Evolutionary conservation across 73 alveolate species (phyloP).

Genomic region (Stentor roeselii): DNA sequence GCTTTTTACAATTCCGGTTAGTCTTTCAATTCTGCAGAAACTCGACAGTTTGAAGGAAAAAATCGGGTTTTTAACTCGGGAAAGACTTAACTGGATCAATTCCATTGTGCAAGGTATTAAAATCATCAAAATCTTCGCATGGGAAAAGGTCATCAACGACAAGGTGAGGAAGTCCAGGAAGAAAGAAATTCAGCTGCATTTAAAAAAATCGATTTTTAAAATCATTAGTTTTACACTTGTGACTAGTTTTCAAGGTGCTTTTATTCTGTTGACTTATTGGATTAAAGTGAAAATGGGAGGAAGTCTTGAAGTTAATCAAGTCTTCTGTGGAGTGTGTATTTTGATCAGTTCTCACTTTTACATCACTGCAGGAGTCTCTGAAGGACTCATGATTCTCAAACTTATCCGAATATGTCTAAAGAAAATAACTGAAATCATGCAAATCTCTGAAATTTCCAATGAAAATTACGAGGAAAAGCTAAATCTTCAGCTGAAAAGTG

Average conservation of each 20-base stretch:
- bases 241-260: not conserved
- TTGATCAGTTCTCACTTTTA: not conserved
- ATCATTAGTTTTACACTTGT: not conserved
- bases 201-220: not conserved
- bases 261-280: not conserved
- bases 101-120: not conserved
- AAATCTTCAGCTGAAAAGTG: not conserved
- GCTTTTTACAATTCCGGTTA: not conserved
- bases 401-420: no score
- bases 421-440: not conserved
- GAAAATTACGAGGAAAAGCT: no score
- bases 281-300: not conserved
- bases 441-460: not conserved
- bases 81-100: not conserved
- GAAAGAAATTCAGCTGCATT: not conserved
- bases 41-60: not conserved
- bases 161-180: not conserved
- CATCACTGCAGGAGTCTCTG: not conserved
- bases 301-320: not conserved
- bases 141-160: not conserved
- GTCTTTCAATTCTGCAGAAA: no score
- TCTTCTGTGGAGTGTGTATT: not conserved
- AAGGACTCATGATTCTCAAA: not conserved
- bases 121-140: not conserved
- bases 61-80: not conserved